Percentiles rank a stretch among this genome's conserved stretches.
phyloP scores from a whole-genome alignment of 129 eudicot species.

The carrot (Daucus carota) region DH1_v3.0 NC_030388.2:29075501-29076000 shows the following conservation, averaged over 20 bases:
- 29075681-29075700: background rate
- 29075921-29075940: too few species aligned
- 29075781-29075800: background rate
- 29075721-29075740: background rate
- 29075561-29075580: background rate
- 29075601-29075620: background rate
- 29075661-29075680: background rate
- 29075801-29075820: background rate
- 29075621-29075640: background rate
- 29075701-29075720: background rate
- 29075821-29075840: background rate
- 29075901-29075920: too few species aligned
- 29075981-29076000: too few species aligned
- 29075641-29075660: background rate
- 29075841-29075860: background rate
- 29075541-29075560: background rate
- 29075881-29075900: too few species aligned
- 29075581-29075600: background rate
- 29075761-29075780: background rate
- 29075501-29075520: too few species aligned
- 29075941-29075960: too few species aligned
- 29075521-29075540: too few species aligned
- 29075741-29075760: constrained; percentile 3
- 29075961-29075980: too few species aligned
- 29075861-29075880: background rate